Conservation (phyloP, 208 protist species). For the Trypanosoma theileri region DNA sequence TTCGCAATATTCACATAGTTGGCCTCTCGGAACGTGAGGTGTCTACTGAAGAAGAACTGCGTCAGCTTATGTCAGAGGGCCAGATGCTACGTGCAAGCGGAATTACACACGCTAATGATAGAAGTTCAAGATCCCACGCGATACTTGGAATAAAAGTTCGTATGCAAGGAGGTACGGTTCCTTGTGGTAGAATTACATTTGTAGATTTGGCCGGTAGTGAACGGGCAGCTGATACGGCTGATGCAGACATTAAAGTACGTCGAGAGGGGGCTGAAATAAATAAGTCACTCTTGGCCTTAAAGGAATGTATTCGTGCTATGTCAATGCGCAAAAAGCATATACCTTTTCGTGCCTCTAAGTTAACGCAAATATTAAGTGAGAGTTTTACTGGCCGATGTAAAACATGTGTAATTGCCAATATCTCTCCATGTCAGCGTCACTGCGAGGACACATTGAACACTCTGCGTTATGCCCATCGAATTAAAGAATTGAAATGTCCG, state of each 20-base stretch:
- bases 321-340: constrained; percentile 90
- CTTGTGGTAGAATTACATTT: constrained; percentile 93
- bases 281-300: constrained; percentile 96
- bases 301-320: constrained; percentile 97
- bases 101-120: constrained; percentile 86
- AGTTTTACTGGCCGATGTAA: constrained; percentile 93
- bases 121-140: constrained; percentile 82
- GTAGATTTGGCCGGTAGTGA: constrained; percentile 99
- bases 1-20: constrained; percentile 88
- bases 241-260: constrained; percentile 86
- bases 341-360: constrained; percentile 95
- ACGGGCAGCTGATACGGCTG: constrained; percentile 90
- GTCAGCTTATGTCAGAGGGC: constrained; percentile 81
- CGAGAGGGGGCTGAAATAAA: constrained; percentile 97
- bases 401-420: constrained; percentile 94
- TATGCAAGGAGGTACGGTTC: constrained; percentile 1
- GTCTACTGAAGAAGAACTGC: constrained; percentile 58
- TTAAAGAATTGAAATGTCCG: constrained; percentile 83
- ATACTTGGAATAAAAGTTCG: constrained; percentile 78
- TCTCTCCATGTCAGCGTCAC: constrained; percentile 82
- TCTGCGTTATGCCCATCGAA: constrained; percentile 95
- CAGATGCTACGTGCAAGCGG: constrained; percentile 70
- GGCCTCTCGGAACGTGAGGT: constrained; percentile 88
- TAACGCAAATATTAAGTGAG: constrained; percentile 95
- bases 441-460: constrained; percentile 98